A percentile compares a stretch with the other conserved stretches of the same genome.
phyloP scores from a whole-genome alignment of 2,329 filamentous ascomycete species.

The Tolypocladium ophioglossoides region DNA sequence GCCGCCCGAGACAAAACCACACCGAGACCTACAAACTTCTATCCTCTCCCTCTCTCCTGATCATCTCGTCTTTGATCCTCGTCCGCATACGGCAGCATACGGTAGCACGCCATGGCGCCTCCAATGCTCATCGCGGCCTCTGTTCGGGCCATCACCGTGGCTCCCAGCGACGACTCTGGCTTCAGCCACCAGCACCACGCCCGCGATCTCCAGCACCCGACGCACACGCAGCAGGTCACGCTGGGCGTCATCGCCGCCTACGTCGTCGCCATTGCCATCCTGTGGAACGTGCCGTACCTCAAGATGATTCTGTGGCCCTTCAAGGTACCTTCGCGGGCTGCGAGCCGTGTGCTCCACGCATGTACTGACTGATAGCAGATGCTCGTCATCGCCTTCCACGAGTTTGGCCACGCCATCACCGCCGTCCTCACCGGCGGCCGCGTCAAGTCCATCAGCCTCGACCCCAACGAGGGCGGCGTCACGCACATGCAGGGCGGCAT shows the following conservation, averaged over 20 bases:
- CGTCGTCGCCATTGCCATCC: slow-evolving; percentile 60
- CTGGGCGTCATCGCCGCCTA: slow-evolving; percentile 63
- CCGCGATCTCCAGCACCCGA: slow-evolving; percentile 46
- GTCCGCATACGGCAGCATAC: not conserved
- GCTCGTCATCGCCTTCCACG: slow-evolving; percentile 76
- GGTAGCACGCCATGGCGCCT: not conserved
- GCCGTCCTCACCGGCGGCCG: slow-evolving; percentile 62
- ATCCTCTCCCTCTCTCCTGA: not conserved
- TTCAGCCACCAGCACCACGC: slow-evolving; percentile 2
- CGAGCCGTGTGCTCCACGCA: not conserved
- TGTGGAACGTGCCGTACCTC: slow-evolving; percentile 75
- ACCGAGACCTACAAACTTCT: too few relatives aligned
- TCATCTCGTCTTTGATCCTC: not conserved
- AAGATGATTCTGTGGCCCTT: slow-evolving; percentile 69
- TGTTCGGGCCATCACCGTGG: not conserved
- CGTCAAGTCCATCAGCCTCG: slow-evolving; percentile 64
- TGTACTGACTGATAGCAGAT: slow-evolving; percentile 36
- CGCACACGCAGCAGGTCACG: slow-evolving; percentile 59
- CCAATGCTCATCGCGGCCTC: not conserved
- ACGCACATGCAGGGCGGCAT: slow-evolving; percentile 68
- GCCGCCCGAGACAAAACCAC: not conserved
- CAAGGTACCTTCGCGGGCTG: slow-evolving; percentile 42
- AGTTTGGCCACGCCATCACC: slow-evolving; percentile 66
- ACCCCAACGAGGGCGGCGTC: slow-evolving; percentile 69
- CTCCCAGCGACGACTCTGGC: not conserved